Conservation (phyloP, 2,329 filamentous ascomycete genomes). For the Neofusicoccum umdonicola region DNA sequence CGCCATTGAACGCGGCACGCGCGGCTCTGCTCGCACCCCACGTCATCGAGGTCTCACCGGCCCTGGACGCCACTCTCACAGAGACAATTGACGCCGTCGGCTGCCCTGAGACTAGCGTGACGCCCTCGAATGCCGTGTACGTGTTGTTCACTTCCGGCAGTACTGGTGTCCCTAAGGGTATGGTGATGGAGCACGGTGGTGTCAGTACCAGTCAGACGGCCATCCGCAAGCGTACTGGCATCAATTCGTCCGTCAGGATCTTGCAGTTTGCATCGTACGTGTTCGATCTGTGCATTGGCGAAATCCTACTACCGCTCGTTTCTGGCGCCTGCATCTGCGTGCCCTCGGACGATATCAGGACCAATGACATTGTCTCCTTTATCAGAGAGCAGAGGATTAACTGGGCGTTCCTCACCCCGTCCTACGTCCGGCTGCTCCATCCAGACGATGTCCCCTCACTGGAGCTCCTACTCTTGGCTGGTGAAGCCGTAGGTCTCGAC, state of each 20-base stretch:
- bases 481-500: constrained; percentile 37
- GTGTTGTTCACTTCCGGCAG: constrained; percentile 28
- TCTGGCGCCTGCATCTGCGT: constrained; percentile 60
- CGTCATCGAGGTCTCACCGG: background rate
- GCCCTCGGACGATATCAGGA: constrained; percentile 50
- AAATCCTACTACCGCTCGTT: constrained; percentile 55
- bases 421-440: constrained; percentile 52
- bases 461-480: constrained; percentile 43
- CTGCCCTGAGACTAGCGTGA: constrained; percentile 2
- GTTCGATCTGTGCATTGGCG: constrained; percentile 54
- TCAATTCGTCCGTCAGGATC: constrained; percentile 28
- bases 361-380: constrained; percentile 50
- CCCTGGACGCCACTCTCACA: background rate
- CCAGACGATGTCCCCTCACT: constrained; percentile 46
- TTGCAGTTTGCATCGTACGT: constrained; percentile 56
- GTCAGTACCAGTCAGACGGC: background rate
- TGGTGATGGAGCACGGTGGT: constrained; percentile 31
- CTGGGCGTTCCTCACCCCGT: constrained; percentile 57
- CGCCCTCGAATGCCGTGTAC: constrained; percentile 18
- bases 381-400: constrained; percentile 53
- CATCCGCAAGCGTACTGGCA: constrained; percentile 8
- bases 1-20: background rate
- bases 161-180: constrained; percentile 35
- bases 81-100: too few relatives aligned
- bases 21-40: background rate